A percentile compares a stretch with the other conserved stretches of the same genome.
Conservation (phyloP, 202 grass and related monocot species). For the Setaria italica region DNA sequence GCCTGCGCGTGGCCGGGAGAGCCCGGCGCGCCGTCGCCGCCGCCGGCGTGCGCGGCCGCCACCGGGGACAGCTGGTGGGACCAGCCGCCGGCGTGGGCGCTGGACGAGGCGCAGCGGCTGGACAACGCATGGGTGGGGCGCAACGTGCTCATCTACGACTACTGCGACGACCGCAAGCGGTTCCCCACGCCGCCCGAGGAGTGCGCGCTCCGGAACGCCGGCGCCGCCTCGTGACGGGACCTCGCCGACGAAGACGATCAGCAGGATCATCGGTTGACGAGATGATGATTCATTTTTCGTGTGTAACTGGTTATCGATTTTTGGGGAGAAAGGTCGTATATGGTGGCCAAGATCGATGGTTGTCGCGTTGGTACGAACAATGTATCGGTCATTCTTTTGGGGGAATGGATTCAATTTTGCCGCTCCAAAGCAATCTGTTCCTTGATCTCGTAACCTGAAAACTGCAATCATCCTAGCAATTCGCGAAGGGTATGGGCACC, state of each 20-base stretch:
- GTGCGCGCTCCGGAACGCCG: conserved; percentile 56
- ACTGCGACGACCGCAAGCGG: conserved; percentile 80
- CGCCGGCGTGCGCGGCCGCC: conserved; percentile 60
- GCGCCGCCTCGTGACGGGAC: not conserved
- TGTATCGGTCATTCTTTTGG: not conserved
- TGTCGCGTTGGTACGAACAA: conserved; percentile 2
- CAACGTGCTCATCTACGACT: conserved; percentile 95
- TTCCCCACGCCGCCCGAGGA: conserved; percentile 69
- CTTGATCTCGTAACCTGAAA: not conserved
- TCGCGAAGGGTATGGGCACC: not conserved
- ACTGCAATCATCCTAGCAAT: not conserved
- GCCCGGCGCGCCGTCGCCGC: not conserved
- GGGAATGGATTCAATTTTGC: conserved; percentile 15
- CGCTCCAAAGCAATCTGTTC: not conserved
- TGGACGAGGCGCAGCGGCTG: conserved; percentile 62
- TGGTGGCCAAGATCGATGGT: not conserved
- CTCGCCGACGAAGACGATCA: not conserved
- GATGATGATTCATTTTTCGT: not conserved
- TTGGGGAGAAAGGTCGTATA: not conserved
- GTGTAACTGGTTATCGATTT: not conserved
- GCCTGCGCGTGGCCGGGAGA: conserved; percentile 69
- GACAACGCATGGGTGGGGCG: conserved; percentile 69
- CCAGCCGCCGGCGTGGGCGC: conserved; percentile 81
- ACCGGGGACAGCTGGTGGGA: conserved; percentile 82
- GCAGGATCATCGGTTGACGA: not conserved